Base-by-base conservation (phyloP, 139 green algal species). In the Chlorella vulgaris region DNA sequence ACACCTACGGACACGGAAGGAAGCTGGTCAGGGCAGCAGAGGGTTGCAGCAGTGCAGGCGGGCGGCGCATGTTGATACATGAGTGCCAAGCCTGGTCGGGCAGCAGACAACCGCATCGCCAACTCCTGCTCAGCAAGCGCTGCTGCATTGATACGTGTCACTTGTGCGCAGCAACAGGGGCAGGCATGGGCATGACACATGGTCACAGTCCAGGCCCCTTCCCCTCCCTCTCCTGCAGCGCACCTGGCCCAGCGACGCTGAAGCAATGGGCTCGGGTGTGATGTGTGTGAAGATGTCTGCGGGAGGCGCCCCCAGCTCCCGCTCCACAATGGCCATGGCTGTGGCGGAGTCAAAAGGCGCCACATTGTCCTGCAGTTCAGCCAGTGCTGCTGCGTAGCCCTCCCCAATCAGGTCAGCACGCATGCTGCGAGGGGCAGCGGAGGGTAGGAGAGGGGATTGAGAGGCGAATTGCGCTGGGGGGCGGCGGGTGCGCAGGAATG, bases 231-330 rank as follows among this genome's bases (percentile, higher is more conserved):
- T 53, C 65, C 66, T 35, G 18, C 15, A 36, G 3, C n/a, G 3
- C 53, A 79, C 73, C 90, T 98, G 95, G 1, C 95, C 96, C 43
- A 99, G 87, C 7, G 90, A 96, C 18, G 96, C 96, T 26, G 96
- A 96, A 10, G 96, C 96, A 31, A 99, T 89, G 33, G 96, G 96
- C 42, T 81, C 61, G 75, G 94, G 86, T 33, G 89, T 95, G 71
- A 99, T 97, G 75, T 77, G 85, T 69, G 74, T 91, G 87, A 99
- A 99, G 13, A 98, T 86, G 55, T 91, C 77, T 26, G 86, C 90
- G 21, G 98, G 76, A 7, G 94, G 93, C 66, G 86, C 77, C 1
- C 96, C 96, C 39, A 99, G 85, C 74, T 98, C 84, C 70, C 86
- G 40, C 83, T 99, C 93, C 22, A 99, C 94, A 43, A 98, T 99